Conservation (phyloP, 2,329 filamentous ascomycete species). For the Colletotrichum euphorbiae region DNA sequence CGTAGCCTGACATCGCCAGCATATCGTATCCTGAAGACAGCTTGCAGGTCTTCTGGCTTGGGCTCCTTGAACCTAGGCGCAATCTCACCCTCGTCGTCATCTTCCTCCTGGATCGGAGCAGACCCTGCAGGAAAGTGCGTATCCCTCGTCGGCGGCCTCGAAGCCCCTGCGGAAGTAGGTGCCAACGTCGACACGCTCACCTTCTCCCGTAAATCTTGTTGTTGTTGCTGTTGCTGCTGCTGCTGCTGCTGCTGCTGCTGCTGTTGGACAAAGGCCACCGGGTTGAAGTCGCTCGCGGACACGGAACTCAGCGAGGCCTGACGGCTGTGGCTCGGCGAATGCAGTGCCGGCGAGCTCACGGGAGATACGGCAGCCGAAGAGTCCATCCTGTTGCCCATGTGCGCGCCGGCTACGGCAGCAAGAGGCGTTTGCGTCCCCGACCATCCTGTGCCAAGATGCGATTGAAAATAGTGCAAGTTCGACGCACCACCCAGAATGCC, state of each 20-base stretch:
- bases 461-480: slow-evolving; percentile 85
- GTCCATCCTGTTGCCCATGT: slow-evolving; percentile 48
- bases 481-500: slow-evolving; percentile 78
- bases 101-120: slow-evolving; percentile 52
- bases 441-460: slow-evolving; percentile 76
- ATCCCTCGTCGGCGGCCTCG: slow-evolving; percentile 69
- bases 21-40: slow-evolving; percentile 91
- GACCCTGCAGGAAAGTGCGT: slow-evolving; percentile 47
- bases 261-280: slow-evolving; percentile 35
- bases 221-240: slow-evolving; percentile 13
- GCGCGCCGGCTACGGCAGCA: slow-evolving; percentile 80
- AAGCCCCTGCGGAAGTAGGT: slow-evolving; percentile 64
- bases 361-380: slow-evolving; percentile 29
- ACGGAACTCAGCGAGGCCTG: slow-evolving; percentile 61
- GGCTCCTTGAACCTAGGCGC: slow-evolving; percentile 74
- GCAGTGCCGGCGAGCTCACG: slow-evolving; percentile 28
- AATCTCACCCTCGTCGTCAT: slow-evolving; percentile 45
- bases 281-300: slow-evolving; percentile 56
- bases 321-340: slow-evolving; percentile 53
- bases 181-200: slow-evolving; percentile 72
- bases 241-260: slow-evolving; percentile 12
- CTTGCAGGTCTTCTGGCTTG: slow-evolving; percentile 87
- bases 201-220: slow-evolving; percentile 62
- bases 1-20: slow-evolving; percentile 88
- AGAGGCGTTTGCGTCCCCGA: slow-evolving; percentile 84